Evolutionary conservation across 2,329 filamentous ascomycete species (phyloP).

Genomic region (Alternaria sp.): DNA sequence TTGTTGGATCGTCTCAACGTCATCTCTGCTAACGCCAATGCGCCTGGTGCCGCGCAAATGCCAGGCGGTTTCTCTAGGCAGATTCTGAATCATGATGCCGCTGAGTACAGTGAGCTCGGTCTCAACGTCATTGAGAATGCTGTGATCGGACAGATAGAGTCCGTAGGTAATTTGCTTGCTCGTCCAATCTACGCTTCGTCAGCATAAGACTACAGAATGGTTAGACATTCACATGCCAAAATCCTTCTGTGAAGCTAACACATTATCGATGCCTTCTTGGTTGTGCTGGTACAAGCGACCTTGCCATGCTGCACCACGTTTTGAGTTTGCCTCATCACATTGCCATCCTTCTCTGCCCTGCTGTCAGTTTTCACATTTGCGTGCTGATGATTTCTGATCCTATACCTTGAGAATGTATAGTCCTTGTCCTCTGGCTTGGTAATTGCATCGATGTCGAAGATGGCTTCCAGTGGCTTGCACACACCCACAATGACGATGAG

Average conservation of each 20-base stretch:
- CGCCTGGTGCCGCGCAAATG: constrained; percentile 61
- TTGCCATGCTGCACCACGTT: constrained; percentile 65
- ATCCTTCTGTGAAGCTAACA: constrained; percentile 56
- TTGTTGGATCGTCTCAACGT: constrained; percentile 55
- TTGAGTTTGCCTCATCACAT: constrained; percentile 63
- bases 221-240: constrained; percentile 45
- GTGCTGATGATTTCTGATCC: neutral
- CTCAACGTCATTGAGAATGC: constrained; percentile 62
- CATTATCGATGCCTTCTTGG: constrained; percentile 48
- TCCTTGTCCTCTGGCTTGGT: constrained; percentile 67
- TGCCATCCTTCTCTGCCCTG: constrained; percentile 63
- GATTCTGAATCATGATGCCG: constrained; percentile 67
- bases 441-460: constrained; percentile 62
- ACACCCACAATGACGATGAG: constrained; percentile 65
- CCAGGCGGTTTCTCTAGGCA: constrained; percentile 63
- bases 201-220: neutral
- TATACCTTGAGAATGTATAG: constrained; percentile 58
- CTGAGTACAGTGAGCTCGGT: constrained; percentile 64
- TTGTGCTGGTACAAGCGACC: constrained; percentile 65
- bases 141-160: constrained; percentile 65
- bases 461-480: constrained; percentile 68
- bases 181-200: constrained; percentile 56
- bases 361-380: neutral
- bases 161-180: constrained; percentile 66
- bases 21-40: constrained; percentile 57